A percentile compares a stretch with the other conserved stretches of the same genome.
Evolutionary conservation across 768 basidiomycete genomes (phyloP).

Genomic region (Pisolithus sp.): DNA sequence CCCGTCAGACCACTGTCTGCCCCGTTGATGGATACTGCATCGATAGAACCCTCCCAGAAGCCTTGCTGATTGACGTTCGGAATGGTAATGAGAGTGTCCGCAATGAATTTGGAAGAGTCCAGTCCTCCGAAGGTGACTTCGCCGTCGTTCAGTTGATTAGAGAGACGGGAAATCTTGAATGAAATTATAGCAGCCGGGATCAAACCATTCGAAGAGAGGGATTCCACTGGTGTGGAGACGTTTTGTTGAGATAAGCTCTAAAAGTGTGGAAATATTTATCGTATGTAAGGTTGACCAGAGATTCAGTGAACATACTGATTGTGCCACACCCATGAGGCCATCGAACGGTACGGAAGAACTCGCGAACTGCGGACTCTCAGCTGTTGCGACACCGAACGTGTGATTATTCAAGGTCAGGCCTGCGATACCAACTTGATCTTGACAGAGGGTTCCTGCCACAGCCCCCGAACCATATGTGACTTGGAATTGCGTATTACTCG

Average conservation of each 20-base stretch:
- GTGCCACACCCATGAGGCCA: slow-evolving; percentile 73
- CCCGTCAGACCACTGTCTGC: slow-evolving; percentile 41
- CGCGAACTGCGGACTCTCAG: slow-evolving; percentile 60
- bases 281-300: neutral
- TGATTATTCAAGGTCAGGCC: slow-evolving; percentile 53
- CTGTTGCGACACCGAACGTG: slow-evolving; percentile 59
- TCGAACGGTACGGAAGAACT: slow-evolving; percentile 47
- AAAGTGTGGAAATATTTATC: neutral
- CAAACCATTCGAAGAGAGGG: slow-evolving; percentile 50
- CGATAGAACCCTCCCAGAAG: slow-evolving; percentile 76
- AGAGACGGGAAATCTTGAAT: slow-evolving; percentile 72
- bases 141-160: slow-evolving; percentile 61
- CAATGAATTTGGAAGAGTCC: slow-evolving; percentile 63
- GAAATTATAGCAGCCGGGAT: slow-evolving; percentile 64
- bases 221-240: slow-evolving; percentile 64
- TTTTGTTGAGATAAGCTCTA: slow-evolving; percentile 60
- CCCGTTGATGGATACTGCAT: slow-evolving; percentile 54
- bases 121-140: slow-evolving; percentile 79
- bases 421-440: slow-evolving; percentile 58
- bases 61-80: slow-evolving; percentile 58
- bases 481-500: slow-evolving; percentile 43
- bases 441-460: slow-evolving; percentile 58
- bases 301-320: slow-evolving; percentile 43
- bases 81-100: slow-evolving; percentile 50
- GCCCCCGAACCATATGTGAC: slow-evolving; percentile 66